Evolutionary conservation across 1,284 basidiomycete species (phyloP).

Genomic region (Leccinum griseonigrum): DNA sequence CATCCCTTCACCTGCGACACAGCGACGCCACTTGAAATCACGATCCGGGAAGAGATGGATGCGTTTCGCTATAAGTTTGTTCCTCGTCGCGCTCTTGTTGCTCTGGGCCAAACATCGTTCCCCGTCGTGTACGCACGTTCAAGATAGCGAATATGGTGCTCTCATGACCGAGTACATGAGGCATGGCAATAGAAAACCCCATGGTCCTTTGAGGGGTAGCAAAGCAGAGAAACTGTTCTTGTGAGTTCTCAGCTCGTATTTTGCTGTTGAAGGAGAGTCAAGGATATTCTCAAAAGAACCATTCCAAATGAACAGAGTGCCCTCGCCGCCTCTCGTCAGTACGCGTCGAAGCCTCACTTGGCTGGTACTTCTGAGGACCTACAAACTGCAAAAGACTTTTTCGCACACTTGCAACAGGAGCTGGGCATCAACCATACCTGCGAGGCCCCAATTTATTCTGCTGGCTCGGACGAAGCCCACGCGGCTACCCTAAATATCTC

Average conservation of each 20-base stretch:
- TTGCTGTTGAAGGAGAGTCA: not conserved
- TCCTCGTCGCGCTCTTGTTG: constrained; percentile 15
- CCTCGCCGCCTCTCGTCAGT: constrained; percentile 42
- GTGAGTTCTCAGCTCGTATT: constrained; percentile 15
- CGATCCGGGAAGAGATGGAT: constrained; percentile 14
- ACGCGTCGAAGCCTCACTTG: constrained; percentile 49
- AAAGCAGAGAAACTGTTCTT: constrained; percentile 31
- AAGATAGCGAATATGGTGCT: constrained; percentile 12
- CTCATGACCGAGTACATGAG: constrained; percentile 22
- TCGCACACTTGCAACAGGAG: constrained; percentile 46
- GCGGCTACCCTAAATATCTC: constrained; percentile 46
- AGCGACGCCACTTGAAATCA: constrained; percentile 5
- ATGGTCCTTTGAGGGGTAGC: constrained; percentile 20
- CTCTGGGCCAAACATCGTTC: constrained; percentile 12
- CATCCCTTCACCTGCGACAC: constrained; percentile 19
- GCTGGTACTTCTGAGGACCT: constrained; percentile 52
- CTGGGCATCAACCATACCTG: constrained; percentile 38
- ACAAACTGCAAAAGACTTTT: constrained; percentile 48
- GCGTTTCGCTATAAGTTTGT: constrained; percentile 7
- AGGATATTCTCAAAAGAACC: constrained; percentile 33
- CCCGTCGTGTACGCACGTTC: constrained; percentile 3
- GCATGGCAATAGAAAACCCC: constrained; percentile 12
- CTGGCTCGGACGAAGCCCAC: constrained; percentile 48
- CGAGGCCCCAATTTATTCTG: constrained; percentile 46
- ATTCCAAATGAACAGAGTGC: constrained; percentile 49